Percentiles rank a stretch among this genome's conserved stretches.
Conservation (phyloP, 2,329 filamentous ascomycete genomes). For the Dothiorella sarmentorum region DNA sequence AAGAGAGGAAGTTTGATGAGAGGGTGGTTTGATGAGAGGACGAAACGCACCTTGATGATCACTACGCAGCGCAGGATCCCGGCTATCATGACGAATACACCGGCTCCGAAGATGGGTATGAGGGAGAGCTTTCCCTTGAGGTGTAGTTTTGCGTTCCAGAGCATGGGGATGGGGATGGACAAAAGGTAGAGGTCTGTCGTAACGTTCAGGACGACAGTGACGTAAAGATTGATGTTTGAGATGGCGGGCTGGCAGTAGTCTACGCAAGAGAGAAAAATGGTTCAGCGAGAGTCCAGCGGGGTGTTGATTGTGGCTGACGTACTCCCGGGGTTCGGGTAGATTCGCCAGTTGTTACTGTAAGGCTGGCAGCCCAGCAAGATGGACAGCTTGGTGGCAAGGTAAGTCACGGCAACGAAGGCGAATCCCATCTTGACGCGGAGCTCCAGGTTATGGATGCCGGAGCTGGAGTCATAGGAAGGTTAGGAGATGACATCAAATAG, state of each 20-base stretch:
- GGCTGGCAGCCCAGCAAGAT: constrained; percentile 53
- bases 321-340: constrained; percentile 53
- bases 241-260: constrained; percentile 14
- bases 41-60: constrained; percentile 39
- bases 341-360: constrained; percentile 55
- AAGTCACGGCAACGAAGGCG: constrained; percentile 46
- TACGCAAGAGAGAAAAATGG: neutral
- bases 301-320: neutral
- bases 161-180: constrained; percentile 55
- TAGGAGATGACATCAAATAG: neutral
- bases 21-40: neutral
- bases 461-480: neutral
- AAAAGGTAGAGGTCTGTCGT: constrained; percentile 57
- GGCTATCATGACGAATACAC: constrained; percentile 55
- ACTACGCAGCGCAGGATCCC: constrained; percentile 54
- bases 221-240: constrained; percentile 16
- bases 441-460: constrained; percentile 31
- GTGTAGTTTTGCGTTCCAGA: constrained; percentile 50
- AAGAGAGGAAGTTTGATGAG: neutral
- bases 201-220: constrained; percentile 47
- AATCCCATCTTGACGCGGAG: constrained; percentile 47
- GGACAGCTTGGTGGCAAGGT: constrained; percentile 47
- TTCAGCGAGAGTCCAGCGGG: neutral
- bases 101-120: constrained; percentile 54
- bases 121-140: constrained; percentile 52